phyloP scores from a whole-genome alignment of 371 early-diverging fungal species.

The Smittium culicis region DNA sequence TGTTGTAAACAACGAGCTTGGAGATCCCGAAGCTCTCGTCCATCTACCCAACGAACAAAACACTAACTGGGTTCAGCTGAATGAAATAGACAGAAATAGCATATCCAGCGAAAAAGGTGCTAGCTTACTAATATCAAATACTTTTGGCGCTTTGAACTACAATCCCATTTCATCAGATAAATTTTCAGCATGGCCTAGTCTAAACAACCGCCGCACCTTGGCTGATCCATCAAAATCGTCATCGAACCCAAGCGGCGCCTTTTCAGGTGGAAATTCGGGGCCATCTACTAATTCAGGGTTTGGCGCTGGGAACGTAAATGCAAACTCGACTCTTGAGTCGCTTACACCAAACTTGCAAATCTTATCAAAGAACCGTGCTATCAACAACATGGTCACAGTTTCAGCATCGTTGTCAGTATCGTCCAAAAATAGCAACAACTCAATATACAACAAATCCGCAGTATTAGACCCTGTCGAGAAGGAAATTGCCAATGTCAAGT shows the following conservation, averaged over 20 bases:
- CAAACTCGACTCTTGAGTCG: neutral
- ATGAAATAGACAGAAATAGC: neutral
- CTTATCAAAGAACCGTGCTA: constrained; percentile 6
- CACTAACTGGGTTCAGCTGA: neutral
- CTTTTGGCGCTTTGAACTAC: constrained; percentile 21
- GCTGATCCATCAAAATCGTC: neutral
- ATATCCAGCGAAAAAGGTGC: constrained; percentile 9
- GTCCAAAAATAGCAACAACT: constrained; percentile 13
- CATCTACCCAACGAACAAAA: constrained; percentile 20
- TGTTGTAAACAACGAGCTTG: constrained; percentile 90
- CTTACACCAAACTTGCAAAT: neutral
- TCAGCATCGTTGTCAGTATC: neutral
- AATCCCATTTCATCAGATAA: constrained; percentile 29
- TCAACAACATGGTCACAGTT: constrained; percentile 7
- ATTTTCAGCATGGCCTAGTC: constrained; percentile 25
- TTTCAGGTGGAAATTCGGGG: neutral
- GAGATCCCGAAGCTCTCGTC: constrained; percentile 33
- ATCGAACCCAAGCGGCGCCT: neutral
- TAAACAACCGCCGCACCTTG: constrained; percentile 24
- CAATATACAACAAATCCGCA: constrained; percentile 7
- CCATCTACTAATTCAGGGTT: neutral
- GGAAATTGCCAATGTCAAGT: constrained; percentile 12
- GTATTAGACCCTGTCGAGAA: constrained; percentile 14
- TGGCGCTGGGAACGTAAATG: neutral
- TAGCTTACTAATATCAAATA: constrained; percentile 13